Evolutionary conservation across 2,329 filamentous ascomycete species (phyloP), one percentile per base, ranked within the genome.

Genomic region (Lachnellula arida): DNA sequence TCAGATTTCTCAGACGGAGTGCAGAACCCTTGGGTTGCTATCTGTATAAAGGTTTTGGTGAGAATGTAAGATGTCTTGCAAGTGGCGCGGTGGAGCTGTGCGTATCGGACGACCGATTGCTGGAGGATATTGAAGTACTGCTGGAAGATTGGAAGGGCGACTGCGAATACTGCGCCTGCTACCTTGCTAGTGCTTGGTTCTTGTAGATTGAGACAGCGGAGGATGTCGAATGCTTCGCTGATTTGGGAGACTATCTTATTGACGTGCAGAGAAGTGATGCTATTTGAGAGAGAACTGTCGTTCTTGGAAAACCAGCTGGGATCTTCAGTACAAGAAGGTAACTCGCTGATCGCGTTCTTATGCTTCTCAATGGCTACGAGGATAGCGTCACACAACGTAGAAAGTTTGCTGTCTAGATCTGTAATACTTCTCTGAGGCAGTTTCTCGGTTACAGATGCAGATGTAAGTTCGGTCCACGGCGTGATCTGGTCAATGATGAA

Each of bases 1-100:
- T 89, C 82, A 0, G 84, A 85, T 64, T 91, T 87, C 65, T 97
- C 92, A 22, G 88, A 80, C 0, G 94, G 94, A 19, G 86, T 90
- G 69, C 94, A 99, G 77, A 97, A 97, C 2, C 94, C 94, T 69
- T 95, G 85, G 0, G 84, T 81, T 1, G 89, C 85, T 49, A 99
- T 81, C 56, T 91, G 86, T 1, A 83, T 81, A 70, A 97, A 96
- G 0, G 85, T 82, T 49, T 86, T 89, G 35, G 86, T 82, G 46
- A 99, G 79, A 14, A 86, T 81, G 69, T 88, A 87, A 0, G 88
- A 84, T 68, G 96, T 81, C 63, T 88, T 87, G 64, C 85, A 87
- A 2, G 85, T 85, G 12, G 88, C 80, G 9, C 80, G 76, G 68
- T 97, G 90, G 7, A 92, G 75, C 1, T 78, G 74, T 1, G 82